Evolutionary conservation across 176 grass and related monocot genomes (phyloP).

Genomic region (Cocos nucifera): DNA sequence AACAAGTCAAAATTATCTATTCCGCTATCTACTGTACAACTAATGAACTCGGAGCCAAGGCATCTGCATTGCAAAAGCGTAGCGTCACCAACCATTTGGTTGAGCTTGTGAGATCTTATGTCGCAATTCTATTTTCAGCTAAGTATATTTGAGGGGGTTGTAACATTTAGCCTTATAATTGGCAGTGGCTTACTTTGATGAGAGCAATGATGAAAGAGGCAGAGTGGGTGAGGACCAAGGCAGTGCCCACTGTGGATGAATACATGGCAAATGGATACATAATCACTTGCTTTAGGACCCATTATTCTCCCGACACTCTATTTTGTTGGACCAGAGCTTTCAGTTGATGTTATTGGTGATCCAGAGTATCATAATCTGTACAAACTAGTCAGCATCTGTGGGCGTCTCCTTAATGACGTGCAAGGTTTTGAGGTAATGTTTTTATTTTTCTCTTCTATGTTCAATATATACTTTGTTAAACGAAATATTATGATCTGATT

Average conservation of each 20-base stretch:
- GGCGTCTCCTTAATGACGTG: slow-evolving; percentile 55
- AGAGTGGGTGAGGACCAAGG: slow-evolving; percentile 30
- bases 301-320: slow-evolving; percentile 42
- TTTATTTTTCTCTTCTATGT: background rate
- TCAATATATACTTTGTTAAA: no score
- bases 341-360: slow-evolving; percentile 12
- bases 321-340: slow-evolving; percentile 36
- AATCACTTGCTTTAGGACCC: slow-evolving; percentile 47
- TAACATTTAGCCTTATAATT: background rate
- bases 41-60: slow-evolving; percentile 49
- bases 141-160: background rate
- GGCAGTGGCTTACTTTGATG: slow-evolving; percentile 47
- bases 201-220: slow-evolving; percentile 59
- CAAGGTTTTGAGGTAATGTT: slow-evolving; percentile 40
- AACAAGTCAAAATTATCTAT: slow-evolving; percentile 64
- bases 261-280: slow-evolving; percentile 46
- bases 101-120: slow-evolving; percentile 36
- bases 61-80: slow-evolving; percentile 40
- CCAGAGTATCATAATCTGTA: slow-evolving; percentile 42
- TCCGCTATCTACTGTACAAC: slow-evolving; percentile 38
- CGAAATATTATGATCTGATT: no score
- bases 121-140: background rate
- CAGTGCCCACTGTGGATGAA: slow-evolving; percentile 39
- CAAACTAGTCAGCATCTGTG: slow-evolving; percentile 45
- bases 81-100: slow-evolving; percentile 42